These are phyloP conservation scores for Pseudoturritis turrita DNA, from an alignment of 345 rosid genomes.

Conservation along the genomic window DNA sequence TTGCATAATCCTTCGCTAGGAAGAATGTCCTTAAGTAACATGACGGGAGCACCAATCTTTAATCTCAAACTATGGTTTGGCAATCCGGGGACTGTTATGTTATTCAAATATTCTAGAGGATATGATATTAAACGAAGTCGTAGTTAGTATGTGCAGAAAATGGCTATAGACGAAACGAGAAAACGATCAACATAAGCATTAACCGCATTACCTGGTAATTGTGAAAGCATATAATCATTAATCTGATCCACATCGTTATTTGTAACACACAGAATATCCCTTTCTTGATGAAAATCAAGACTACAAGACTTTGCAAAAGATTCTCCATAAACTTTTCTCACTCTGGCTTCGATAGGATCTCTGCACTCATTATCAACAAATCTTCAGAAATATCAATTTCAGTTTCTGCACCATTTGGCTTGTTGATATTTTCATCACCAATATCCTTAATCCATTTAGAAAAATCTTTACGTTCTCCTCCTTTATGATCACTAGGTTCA, in stretches of 20 bases:
- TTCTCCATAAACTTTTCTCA: conserved; percentile 3
- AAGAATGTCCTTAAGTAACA: neutral
- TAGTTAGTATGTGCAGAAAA: neutral
- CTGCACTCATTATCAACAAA: neutral
- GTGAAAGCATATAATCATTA: conserved; percentile 14
- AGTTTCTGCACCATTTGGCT: neutral
- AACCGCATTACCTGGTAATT: neutral
- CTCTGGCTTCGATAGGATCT: neutral
- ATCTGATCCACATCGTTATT: neutral
- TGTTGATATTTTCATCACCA: neutral
- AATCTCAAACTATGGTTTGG: conserved; percentile 2
- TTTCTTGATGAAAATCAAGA: neutral
- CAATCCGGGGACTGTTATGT: neutral
- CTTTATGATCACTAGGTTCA: too few species aligned
- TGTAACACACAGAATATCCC: neutral
- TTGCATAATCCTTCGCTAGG: neutral
- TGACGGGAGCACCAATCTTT: conserved; percentile 13
- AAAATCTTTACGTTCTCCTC: neutral
- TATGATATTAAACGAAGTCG: neutral
- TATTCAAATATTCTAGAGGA: neutral
- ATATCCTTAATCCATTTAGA: neutral
- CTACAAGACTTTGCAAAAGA: neutral
- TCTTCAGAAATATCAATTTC: neutral
- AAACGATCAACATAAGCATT: neutral
- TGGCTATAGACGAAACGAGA: neutral